Conservation (phyloP, 1,139 yeast species). For the Hansenula lynferdii region DNA sequence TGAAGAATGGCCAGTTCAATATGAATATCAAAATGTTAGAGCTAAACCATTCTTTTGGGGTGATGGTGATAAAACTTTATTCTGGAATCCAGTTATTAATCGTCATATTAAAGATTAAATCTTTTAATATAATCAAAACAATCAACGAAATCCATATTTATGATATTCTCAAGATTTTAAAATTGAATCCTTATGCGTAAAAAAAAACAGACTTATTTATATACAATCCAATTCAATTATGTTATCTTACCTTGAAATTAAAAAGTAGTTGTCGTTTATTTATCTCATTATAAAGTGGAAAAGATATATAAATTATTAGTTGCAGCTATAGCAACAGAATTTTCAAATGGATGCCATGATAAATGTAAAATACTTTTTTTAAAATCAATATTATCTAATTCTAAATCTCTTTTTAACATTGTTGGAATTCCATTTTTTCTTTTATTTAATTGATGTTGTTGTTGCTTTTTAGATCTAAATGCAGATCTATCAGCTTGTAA, state of each 20-base stretch:
- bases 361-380: constrained; percentile 91
- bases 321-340: constrained; percentile 97
- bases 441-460: constrained; percentile 18
- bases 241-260: constrained; percentile 2
- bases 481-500: constrained; percentile 98
- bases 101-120: constrained; percentile 50
- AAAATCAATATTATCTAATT: constrained; percentile 82
- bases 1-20: constrained; percentile 89
- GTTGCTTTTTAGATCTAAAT: constrained; percentile 70
- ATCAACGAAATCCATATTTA: neutral
- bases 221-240: too few species aligned
- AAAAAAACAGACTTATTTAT: too few species aligned
- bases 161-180: too few species aligned
- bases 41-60: constrained; percentile 93
- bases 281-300: constrained; percentile 18
- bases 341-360: constrained; percentile 98
- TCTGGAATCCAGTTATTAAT: constrained; percentile 94
- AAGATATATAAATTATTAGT: constrained; percentile 88
- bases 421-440: constrained; percentile 23
- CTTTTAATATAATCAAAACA: neutral
- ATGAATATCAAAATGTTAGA: constrained; percentile 89
- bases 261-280: neutral
- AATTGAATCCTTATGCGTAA: too few species aligned
- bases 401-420: constrained; percentile 45
- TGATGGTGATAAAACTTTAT: constrained; percentile 93